Conservation (phyloP, 139 green algal species). For the Chlorella vulgaris region DNA sequence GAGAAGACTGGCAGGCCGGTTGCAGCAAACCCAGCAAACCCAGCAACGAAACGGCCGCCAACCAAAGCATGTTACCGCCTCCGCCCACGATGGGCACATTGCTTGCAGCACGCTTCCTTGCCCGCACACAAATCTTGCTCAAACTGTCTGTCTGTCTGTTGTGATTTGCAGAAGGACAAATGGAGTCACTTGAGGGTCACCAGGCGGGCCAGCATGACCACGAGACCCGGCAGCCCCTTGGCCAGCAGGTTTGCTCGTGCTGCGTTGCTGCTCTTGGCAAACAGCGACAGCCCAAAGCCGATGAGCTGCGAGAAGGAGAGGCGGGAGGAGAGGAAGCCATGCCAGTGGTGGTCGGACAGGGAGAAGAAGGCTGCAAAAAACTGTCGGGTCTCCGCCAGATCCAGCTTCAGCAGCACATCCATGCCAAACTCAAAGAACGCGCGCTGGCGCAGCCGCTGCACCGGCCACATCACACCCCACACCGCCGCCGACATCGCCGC, state of each 20-base stretch:
- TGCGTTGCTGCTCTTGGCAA: constrained; percentile 73
- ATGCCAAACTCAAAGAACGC: constrained; percentile 98
- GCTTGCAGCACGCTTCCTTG: too few species aligned
- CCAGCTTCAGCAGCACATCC: constrained; percentile 88
- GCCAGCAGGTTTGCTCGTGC: constrained; percentile 73
- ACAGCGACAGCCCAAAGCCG: constrained; percentile 88
- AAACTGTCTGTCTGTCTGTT: too few species aligned
- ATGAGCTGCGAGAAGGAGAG: constrained; percentile 84
- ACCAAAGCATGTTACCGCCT: too few species aligned
- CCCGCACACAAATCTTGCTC: too few species aligned
- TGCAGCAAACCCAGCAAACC: too few species aligned
- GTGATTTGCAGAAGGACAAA: too few species aligned
- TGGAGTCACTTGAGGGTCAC: constrained; percentile 18
- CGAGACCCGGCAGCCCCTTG: constrained; percentile 73
- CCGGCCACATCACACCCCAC: constrained; percentile 88
- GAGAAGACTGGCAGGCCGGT: too few species aligned
- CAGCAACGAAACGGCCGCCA: too few species aligned
- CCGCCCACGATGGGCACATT: too few species aligned
- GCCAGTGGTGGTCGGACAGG: constrained; percentile 90
- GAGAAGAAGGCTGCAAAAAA: constrained; percentile 98
- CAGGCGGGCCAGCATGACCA: constrained; percentile 69
- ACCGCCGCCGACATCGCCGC: constrained; percentile 66
- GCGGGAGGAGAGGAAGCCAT: constrained; percentile 92
- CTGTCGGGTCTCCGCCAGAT: constrained; percentile 84
- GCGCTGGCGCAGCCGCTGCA: constrained; percentile 87